phyloP scores from a whole-genome alignment of 371 early-diverging fungal species.

The Dichotomocladium elegans region DNA sequence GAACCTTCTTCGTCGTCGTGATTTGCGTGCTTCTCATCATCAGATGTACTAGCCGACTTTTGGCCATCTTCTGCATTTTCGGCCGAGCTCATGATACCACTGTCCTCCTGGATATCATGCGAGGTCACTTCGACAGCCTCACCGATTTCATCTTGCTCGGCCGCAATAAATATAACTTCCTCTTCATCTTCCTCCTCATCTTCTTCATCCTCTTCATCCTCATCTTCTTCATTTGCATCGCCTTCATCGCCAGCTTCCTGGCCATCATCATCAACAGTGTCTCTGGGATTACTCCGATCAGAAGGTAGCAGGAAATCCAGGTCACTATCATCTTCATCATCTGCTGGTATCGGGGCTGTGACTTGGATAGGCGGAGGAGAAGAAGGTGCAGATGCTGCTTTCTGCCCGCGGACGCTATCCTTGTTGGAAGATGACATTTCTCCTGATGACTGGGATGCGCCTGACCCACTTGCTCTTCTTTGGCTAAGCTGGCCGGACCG shows the following conservation, averaged over 20 bases:
- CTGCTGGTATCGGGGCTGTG: background rate
- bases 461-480: conserved; percentile 3
- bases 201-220: conserved; percentile 25
- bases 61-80: conserved; percentile 10
- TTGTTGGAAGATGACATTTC: background rate
- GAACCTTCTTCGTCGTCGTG: conserved; percentile 34
- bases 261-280: conserved; percentile 18
- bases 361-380: no score
- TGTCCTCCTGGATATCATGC: conserved; percentile 12
- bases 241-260: conserved; percentile 13
- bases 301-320: background rate
- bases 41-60: conserved; percentile 19
- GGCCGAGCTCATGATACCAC: background rate
- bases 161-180: conserved; percentile 34
- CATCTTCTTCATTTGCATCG: conserved; percentile 24
- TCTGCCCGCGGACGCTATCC: background rate
- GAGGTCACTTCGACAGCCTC: conserved; percentile 29
- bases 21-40: conserved; percentile 16
- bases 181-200: conserved; percentile 32
- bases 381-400: no score
- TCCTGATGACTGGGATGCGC: background rate
- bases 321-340: background rate
- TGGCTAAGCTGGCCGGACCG: conserved; percentile 2
- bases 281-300: conserved; percentile 7
- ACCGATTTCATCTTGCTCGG: conserved; percentile 28